Conservation (phyloP, 2,329 filamentous ascomycete species). For the Fusarium sp. region DNA sequence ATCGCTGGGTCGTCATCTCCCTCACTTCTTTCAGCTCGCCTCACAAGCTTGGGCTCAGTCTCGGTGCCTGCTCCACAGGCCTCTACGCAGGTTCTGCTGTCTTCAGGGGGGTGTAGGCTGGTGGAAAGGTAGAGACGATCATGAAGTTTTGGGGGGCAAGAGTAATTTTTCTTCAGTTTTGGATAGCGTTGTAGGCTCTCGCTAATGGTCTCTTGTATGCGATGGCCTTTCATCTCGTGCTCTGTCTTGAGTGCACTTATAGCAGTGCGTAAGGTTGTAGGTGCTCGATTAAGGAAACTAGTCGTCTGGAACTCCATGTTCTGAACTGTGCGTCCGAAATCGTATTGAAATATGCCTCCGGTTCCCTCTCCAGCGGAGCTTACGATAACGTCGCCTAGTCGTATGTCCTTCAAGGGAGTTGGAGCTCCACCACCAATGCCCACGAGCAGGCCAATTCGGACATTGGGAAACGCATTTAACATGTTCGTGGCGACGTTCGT, state of each 20-base stretch:
- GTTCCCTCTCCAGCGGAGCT: conserved; percentile 13
- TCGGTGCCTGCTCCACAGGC: background rate
- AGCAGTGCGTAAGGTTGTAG: conserved; percentile 4
- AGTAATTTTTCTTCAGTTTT: background rate
- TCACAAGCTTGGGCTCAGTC: background rate
- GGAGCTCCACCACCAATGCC: conserved; percentile 53
- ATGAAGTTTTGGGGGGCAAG: background rate
- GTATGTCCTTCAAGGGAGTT: conserved; percentile 49
- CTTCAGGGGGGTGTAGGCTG: background rate
- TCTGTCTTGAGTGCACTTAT: background rate
- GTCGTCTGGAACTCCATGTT: conserved; percentile 16
- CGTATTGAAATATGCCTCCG: conserved; percentile 45
- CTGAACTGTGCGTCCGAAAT: conserved; percentile 42
- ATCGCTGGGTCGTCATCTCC: background rate
- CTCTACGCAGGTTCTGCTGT: accelerated
- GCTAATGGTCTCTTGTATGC: background rate
- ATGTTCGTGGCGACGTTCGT: conserved; percentile 46
- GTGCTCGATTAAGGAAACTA: conserved; percentile 32
- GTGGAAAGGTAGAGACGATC: background rate
- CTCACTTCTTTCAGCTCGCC: accelerated
- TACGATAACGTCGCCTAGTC: conserved; percentile 46
- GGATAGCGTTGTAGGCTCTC: background rate
- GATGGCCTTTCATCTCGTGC: background rate
- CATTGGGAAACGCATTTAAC: conserved; percentile 45
- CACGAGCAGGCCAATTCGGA: conserved; percentile 49